Percentiles rank a stretch among this genome's conserved stretches.
phyloP scores from a whole-genome alignment of 179 eudicot species.

The Beta macrorhiza region DNA sequence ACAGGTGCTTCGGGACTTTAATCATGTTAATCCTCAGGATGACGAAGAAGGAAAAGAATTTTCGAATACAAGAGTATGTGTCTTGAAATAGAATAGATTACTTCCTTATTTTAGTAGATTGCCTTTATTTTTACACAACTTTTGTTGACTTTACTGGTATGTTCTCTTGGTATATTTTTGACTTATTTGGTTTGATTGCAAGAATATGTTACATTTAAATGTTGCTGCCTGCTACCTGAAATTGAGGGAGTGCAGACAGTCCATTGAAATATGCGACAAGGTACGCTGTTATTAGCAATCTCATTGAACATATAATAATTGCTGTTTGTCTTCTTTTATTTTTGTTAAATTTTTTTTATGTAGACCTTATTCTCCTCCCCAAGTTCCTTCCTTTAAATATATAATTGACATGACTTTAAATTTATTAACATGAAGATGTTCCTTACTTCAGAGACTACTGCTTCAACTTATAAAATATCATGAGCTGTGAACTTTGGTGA shows the following conservation, averaged over 20 bases:
- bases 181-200: conserved; percentile 3
- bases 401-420: neutral
- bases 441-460: neutral
- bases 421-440: neutral
- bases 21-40: conserved; percentile 93
- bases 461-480: neutral
- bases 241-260: conserved; percentile 89
- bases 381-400: neutral
- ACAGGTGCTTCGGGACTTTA: conserved; percentile 94
- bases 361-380: neutral
- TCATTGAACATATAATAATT: neutral
- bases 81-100: conserved; percentile 1
- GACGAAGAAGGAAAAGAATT: conserved; percentile 95
- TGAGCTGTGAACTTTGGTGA: neutral
- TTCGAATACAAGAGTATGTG: conserved; percentile 70
- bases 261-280: conserved; percentile 91
- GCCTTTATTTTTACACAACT: conserved; percentile 13
- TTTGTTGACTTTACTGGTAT: neutral
- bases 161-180: neutral
- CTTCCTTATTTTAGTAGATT: neutral
- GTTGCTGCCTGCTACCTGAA: conserved; percentile 96
- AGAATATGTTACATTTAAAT: conserved; percentile 83
- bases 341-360: neutral
- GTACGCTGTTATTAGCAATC: conserved; percentile 31
- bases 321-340: neutral